Evolutionary conservation across 1,284 basidiomycete species (phyloP).

Genomic region (Trametes versicolor): DNA sequence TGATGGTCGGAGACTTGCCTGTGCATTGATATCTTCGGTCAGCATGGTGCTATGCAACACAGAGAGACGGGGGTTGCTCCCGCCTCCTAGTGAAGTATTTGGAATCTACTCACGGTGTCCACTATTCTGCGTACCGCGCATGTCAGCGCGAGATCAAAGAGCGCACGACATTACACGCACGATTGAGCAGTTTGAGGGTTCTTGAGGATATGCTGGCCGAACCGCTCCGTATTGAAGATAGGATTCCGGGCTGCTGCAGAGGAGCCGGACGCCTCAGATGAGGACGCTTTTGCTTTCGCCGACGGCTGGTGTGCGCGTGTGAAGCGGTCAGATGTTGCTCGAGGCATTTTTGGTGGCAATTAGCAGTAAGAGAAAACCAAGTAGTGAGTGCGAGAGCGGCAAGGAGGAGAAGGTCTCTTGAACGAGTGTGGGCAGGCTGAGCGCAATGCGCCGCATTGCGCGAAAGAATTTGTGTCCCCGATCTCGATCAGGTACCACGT

Average conservation of each 20-base stretch:
- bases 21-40: conserved; percentile 5
- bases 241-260: conserved; percentile 74
- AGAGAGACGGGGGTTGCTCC: background rate
- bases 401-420: background rate
- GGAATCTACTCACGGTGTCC: conserved; percentile 61
- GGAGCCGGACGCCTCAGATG: conserved; percentile 53
- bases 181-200: conserved; percentile 91
- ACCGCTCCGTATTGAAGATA: conserved; percentile 93
- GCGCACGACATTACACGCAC: conserved; percentile 56
- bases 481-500: conserved; percentile 15
- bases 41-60: background rate
- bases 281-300: conserved; percentile 61
- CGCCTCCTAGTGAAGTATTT: background rate
- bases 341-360: conserved; percentile 73
- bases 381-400: background rate
- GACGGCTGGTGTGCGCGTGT: conserved; percentile 80
- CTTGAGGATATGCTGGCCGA: conserved; percentile 98
- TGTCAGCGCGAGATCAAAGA: background rate
- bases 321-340: conserved; percentile 89
- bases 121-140: conserved; percentile 68
- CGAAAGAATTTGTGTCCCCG: conserved; percentile 17
- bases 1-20: conserved; percentile 94
- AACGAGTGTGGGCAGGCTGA: no score
- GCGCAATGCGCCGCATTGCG: background rate
- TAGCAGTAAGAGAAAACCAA: background rate